Percentiles rank a stretch among this genome's conserved stretches.
Conservation (phyloP, 768 basidiomycete species). For the Pleurotus djamor region DNA sequence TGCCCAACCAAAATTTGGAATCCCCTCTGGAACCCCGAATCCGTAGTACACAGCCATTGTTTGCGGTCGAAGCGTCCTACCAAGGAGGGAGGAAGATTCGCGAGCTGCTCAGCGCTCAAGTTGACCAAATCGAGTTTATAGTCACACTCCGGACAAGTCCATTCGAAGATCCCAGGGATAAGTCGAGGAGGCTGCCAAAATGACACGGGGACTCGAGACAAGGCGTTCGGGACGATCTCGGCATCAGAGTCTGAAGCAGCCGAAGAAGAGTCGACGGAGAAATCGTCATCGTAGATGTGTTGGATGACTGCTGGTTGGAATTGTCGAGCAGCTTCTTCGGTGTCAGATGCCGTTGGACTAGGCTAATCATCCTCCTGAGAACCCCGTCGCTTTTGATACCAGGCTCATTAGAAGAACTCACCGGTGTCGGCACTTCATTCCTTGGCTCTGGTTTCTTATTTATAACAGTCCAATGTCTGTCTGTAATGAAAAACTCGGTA, state of each 20-base stretch:
- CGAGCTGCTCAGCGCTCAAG: neutral
- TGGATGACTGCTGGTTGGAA: neutral
- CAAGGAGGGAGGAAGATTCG: neutral
- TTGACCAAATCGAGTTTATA: neutral
- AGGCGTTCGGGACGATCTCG: constrained; percentile 10
- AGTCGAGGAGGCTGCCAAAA: neutral
- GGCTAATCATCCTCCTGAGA: no score
- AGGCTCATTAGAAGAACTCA: no score
- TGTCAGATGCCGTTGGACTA: neutral
- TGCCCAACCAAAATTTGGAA: neutral
- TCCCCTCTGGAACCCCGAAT: neutral
- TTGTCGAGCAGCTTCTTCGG: neutral
- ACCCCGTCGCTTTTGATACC: no score
- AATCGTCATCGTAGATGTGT: constrained; percentile 53
- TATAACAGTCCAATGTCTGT: neutral
- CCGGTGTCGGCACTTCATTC: neutral
- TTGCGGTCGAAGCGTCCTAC: no score
- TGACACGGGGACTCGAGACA: neutral
- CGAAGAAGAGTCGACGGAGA: constrained; percentile 48
- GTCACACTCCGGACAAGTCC: neutral
- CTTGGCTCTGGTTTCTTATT: neutral
- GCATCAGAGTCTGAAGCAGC: constrained; percentile 37
- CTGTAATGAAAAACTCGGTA: constrained; percentile 3
- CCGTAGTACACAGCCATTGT: neutral
- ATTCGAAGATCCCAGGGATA: neutral